Evolutionary conservation across 441 rosid genomes (phyloP), one percentile per base, ranked within the genome.

Genomic region (Brassica balearica): DNA sequence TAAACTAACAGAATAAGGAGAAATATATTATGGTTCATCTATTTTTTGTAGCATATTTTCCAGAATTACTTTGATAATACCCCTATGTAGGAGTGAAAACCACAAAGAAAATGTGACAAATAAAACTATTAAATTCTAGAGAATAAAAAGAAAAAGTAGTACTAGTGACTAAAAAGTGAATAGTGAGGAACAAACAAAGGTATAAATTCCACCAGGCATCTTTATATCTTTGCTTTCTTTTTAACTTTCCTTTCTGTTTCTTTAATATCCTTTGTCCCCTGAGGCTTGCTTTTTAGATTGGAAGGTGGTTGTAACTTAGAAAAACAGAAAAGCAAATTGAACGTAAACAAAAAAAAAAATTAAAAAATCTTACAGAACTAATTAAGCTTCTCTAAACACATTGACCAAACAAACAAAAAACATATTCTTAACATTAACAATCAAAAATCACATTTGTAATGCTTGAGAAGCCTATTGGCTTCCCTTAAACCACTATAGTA

Each of bases 401-500:
- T 74, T 75, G 75, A 20, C 59, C 59, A 81, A 69, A 66, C 20
- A 14, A 20, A 72, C 69, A 53, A 59, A 22, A 22, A 75, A 36
- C 66, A 78, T 76, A 74, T 79, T 74, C 69, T 78, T 15, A 56
- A 65, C 60, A 74, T 86, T 68, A 87, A 73, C 82, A 74, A 60
- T 79, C 78, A 79, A 69, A 82, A 90, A 80, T 79, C 82, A 86
- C 85, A 84, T 38, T 84, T 82, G 82, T 93, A 93, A 82, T 95
- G 92, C 85, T 92, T 85, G 77, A 95, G 95, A 83, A 95, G 96
- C 89, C 99, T 91, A 83, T 83, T 85, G 82, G 99, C 99, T 91
- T 95, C 99, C 53, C 99, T 95, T 72, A 93, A 85, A 56, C 99
- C 99, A 86, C 99, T 95, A 81, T 84, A 91, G 82, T 92, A 95